These are phyloP conservation scores for Phanerochaete sordida DNA, from an alignment of 768 basidiomycete species.

Conservation along the genomic window DNA sequence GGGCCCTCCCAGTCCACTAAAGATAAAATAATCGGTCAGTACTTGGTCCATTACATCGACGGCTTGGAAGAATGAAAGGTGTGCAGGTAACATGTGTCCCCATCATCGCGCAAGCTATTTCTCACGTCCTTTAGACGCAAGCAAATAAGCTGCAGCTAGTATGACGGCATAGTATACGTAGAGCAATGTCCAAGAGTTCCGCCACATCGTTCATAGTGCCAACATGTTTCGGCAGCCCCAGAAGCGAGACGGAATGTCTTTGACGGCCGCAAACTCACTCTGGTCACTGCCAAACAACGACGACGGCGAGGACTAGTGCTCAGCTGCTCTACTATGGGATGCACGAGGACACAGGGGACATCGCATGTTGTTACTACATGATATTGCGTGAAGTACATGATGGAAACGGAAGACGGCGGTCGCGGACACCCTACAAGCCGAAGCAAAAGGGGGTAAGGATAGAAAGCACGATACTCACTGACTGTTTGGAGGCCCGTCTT, in stretches of 20 bases:
- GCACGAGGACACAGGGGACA: not conserved
- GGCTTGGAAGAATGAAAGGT: not conserved
- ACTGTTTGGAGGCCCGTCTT: slow-evolving; percentile 62
- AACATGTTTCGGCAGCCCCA: not conserved
- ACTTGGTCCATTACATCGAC: not conserved
- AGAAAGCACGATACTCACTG: slow-evolving; percentile 60
- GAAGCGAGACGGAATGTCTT: not conserved
- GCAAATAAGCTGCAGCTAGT: not conserved
- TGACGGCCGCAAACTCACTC: slow-evolving; percentile 5
- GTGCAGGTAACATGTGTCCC: not conserved
- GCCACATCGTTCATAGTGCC: not conserved
- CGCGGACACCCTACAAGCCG: not conserved
- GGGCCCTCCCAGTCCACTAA: slow-evolving; percentile 74
- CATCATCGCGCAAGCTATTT: not conserved
- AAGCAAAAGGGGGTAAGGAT: not conserved
- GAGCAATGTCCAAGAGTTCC: not conserved
- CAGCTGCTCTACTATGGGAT: not conserved
- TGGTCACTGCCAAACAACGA: slow-evolving; percentile 6
- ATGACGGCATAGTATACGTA: not conserved
- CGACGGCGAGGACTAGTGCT: not conserved
- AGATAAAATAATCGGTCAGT: slow-evolving; percentile 23
- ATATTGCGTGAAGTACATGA: slow-evolving; percentile 21
- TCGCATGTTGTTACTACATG: slow-evolving; percentile 7
- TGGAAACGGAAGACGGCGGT: not conserved
- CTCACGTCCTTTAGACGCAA: slow-evolving; percentile 15